phyloP scores from a whole-genome alignment of 805 yeast genomes.

The Wickerhamiella nectarea region DNA sequence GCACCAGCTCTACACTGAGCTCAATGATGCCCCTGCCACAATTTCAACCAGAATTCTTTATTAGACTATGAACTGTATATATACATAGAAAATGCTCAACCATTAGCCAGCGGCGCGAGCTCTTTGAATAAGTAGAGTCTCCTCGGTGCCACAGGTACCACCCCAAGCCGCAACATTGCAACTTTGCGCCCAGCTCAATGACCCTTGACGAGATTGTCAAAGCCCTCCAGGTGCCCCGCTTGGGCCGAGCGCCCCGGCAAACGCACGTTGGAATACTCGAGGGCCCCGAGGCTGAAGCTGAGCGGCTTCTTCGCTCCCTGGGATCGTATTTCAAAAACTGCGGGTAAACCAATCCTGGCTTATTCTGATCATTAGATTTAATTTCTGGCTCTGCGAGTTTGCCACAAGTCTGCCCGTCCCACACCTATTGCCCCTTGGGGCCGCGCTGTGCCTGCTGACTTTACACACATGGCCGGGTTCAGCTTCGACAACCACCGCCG shows the following conservation, averaged over 20 bases:
- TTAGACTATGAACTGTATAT: slow-evolving; percentile 26
- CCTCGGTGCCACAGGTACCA: too few relatives aligned
- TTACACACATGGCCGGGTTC: slow-evolving; percentile 59
- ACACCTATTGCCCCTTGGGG: too few relatives aligned
- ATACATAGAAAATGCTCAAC: background rate
- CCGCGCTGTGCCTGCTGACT: background rate
- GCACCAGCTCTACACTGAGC: slow-evolving; percentile 67
- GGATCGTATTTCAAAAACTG: background rate
- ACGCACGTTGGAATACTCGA: background rate
- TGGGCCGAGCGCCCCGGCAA: background rate
- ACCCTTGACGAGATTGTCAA: background rate
- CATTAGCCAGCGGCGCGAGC: too few relatives aligned
- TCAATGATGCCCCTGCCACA: slow-evolving; percentile 81
- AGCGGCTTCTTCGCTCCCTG: background rate
- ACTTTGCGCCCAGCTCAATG: too few relatives aligned
- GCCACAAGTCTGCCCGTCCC: too few relatives aligned
- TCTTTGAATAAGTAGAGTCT: too few relatives aligned
- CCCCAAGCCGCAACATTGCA: too few relatives aligned
- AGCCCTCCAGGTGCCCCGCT: background rate
- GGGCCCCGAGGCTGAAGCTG: background rate
- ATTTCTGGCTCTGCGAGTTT: too few relatives aligned
- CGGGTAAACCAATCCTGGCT: too few relatives aligned
- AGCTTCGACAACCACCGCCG: slow-evolving; percentile 90
- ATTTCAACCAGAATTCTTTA: slow-evolving; percentile 83
- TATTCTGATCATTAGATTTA: too few relatives aligned